Evolutionary conservation across 345 rosid genomes (phyloP), one percentile per base, ranked within the genome.

Genomic region (Laguncularia racemosa): DNA sequence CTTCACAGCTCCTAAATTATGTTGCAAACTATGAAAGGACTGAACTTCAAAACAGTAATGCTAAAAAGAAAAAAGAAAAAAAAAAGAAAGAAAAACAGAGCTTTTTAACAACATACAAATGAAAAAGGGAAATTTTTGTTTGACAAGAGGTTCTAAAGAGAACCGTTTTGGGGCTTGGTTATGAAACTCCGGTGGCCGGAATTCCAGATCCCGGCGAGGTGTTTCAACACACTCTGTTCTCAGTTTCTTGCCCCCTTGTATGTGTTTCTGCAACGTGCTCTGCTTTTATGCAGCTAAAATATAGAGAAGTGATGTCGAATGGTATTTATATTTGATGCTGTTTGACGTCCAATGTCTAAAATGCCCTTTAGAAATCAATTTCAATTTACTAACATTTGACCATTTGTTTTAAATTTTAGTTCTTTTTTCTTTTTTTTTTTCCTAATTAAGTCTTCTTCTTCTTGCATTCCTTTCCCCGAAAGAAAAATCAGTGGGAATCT

Each of bases 261-360:
- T n/a, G n/a, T n/a, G 40, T 33, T 33, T 33, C 40, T 33, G 11
- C 7, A 33, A 33, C 9, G 40, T 33, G 40, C 40, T 33, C 40
- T 33, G 40, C 9, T 33, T 58, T 64, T 71, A 68, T 53, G 70
- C 69, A 56, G 65, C 67, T 71, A 76, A 78, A 76, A 64, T 59
- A 69, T 16, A 56, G 12, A 16, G 67, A 46, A 56, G 33, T n/a
- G 63, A 46, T 60, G n/a, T 46, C 6, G 16, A 19, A 58, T 14
- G 58, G 3, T 56, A 44, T 73, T 73, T 80, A 80, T 76, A 76
- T 17, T 59, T 43, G 57, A 48, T 10, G 20, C 20, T 7, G n/a
- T 46, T 43, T 49, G 15, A 13, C 9, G 0, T 8, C 21, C 53
- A 70, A 73, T 56, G 65, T 59, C 78, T 12, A 6, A 18, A 56